A percentile compares a stretch with the other conserved stretches of the same genome.
phyloP scores from a whole-genome alignment of 2,329 filamentous ascomycete species.

The Falciphora oryzae region DNA sequence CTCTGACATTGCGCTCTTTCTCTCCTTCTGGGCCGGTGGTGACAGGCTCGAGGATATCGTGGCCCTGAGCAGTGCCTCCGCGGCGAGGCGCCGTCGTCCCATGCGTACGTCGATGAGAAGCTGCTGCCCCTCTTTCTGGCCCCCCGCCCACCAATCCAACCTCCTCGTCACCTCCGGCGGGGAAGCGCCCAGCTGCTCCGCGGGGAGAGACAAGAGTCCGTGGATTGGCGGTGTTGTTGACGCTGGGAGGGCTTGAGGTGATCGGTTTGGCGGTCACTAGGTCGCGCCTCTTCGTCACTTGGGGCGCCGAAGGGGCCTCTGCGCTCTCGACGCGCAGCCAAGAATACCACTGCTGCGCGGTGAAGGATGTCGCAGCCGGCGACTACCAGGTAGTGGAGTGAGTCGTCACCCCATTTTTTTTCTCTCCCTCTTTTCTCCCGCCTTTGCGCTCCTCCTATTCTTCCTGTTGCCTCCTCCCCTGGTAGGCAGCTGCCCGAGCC shows the following conservation, averaged over 20 bases:
- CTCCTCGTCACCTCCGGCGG: background rate
- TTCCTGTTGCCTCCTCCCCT: too few relatives aligned
- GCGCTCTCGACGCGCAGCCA: constrained; percentile 33
- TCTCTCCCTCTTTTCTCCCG: background rate
- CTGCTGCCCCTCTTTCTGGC: background rate
- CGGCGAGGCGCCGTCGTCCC: constrained; percentile 32
- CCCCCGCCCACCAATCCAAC: constrained; percentile 4
- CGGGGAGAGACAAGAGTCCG: background rate
- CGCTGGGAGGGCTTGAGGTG: constrained; percentile 11
- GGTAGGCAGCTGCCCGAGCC: background rate
- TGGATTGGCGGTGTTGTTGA: background rate
- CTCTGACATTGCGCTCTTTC: background rate
- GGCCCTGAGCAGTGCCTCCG: constrained; percentile 44
- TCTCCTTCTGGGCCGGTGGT: background rate
- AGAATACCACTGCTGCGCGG: constrained; percentile 35
- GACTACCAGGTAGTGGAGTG: constrained; percentile 52
- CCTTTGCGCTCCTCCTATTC: background rate
- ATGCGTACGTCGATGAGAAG: constrained; percentile 34
- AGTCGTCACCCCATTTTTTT: constrained; percentile 23
- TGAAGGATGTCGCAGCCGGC: constrained; percentile 29
- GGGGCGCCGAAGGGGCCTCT: constrained; percentile 40
- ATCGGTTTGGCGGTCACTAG: constrained; percentile 18
- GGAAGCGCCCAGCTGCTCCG: background rate
- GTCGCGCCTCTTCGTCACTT: constrained; percentile 36
- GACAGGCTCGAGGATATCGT: constrained; percentile 27